Evolutionary conservation across 306 rosid genomes (phyloP).

Genomic region (Abrus precatorius): DNA sequence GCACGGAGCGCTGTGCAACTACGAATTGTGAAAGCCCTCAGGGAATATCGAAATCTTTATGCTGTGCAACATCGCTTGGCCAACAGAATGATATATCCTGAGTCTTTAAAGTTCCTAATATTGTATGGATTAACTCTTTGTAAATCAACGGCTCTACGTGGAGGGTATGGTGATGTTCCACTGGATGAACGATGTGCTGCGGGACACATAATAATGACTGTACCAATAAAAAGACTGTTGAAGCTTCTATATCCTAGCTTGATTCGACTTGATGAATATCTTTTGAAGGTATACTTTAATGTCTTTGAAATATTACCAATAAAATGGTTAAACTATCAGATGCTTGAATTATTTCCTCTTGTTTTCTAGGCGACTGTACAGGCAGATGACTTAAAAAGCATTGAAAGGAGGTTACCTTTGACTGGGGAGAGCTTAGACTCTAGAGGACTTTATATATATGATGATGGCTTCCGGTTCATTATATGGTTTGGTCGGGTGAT

Average conservation of each 20-base stretch:
- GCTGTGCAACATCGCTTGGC: constrained; percentile 96
- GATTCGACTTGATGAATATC: constrained; percentile 83
- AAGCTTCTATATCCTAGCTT: constrained; percentile 89
- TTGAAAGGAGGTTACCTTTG: constrained; percentile 82
- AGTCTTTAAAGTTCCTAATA: constrained; percentile 80
- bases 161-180: constrained; percentile 82
- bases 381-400: constrained; percentile 62
- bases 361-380: constrained; percentile 63
- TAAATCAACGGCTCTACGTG: constrained; percentile 88
- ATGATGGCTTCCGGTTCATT: constrained; percentile 86
- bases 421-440: constrained; percentile 86
- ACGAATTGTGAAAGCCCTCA: constrained; percentile 85
- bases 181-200: constrained; percentile 94
- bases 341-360: constrained; percentile 48
- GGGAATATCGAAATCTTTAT: constrained; percentile 87
- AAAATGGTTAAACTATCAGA: constrained; percentile 14
- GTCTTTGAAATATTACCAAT: constrained; percentile 27
- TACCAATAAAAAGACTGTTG: constrained; percentile 83
- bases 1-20: constrained; percentile 83
- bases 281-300: constrained; percentile 68
- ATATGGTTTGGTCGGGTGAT: constrained; percentile 94
- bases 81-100: constrained; percentile 94
- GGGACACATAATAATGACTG: constrained; percentile 86
- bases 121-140: constrained; percentile 90
- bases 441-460: constrained; percentile 84